A percentile compares a stretch with the other conserved stretches of the same genome.
Evolutionary conservation across 495 filamentous ascomycete genomes (phyloP).

Genomic region (Rostrohypoxylon terebratum): DNA sequence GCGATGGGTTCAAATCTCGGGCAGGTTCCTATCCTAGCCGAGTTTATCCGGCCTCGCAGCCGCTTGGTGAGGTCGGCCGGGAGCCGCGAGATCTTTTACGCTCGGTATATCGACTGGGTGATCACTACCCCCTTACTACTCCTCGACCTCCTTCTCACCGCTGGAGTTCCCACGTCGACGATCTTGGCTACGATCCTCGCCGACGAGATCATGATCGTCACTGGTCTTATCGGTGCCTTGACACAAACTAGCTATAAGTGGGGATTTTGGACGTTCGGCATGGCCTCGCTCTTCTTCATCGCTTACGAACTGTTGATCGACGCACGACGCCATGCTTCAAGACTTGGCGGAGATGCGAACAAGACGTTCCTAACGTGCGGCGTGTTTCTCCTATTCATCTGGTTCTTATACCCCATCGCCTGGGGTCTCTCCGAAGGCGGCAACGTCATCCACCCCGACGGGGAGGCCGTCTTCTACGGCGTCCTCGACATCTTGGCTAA

Average conservation of each 20-base stretch:
- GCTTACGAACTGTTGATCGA: conserved; percentile 64
- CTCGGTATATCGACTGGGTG: conserved; percentile 75
- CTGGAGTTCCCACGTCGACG: conserved; percentile 72
- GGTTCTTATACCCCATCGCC: conserved; percentile 75
- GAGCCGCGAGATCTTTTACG: conserved; percentile 76
- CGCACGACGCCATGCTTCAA: conserved; percentile 64
- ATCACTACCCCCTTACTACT: conserved; percentile 64
- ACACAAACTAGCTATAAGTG: conserved; percentile 70
- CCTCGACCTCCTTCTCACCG: conserved; percentile 71
- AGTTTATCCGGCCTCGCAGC: conserved; percentile 58
- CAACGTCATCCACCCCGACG: conserved; percentile 72
- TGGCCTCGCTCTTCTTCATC: conserved; percentile 69
- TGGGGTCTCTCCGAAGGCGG: conserved; percentile 77
- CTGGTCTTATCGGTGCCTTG: conserved; percentile 71
- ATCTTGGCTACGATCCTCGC: conserved; percentile 72
- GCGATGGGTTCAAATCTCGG: conserved; percentile 76
- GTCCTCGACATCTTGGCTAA: conserved; percentile 72
- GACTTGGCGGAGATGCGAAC: conserved; percentile 62
- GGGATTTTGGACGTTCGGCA: conserved; percentile 75
- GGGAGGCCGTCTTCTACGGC: conserved; percentile 76
- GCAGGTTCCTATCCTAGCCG: conserved; percentile 68
- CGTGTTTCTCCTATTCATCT: conserved; percentile 66
- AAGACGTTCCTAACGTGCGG: conserved; percentile 65
- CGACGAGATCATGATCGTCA: conserved; percentile 71
- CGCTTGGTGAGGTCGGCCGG: conserved; percentile 57